A percentile compares a stretch with the other conserved stretches of the same genome.
Conservation (phyloP, 148 eudicot genomes). For the Camellia japonica region DNA sequence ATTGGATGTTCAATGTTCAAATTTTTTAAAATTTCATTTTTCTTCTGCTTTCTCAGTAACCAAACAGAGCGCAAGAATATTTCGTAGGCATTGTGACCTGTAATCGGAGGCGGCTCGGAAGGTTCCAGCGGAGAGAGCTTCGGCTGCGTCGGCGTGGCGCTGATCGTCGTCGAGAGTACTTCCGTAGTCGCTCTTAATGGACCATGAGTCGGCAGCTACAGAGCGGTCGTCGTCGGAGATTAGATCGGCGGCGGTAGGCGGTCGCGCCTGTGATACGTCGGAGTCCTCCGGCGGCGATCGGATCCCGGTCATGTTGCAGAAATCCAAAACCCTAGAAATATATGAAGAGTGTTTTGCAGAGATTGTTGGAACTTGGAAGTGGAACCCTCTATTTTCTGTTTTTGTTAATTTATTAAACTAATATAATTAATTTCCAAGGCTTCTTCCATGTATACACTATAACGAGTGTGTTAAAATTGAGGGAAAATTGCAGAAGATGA, state of each 20-base stretch:
- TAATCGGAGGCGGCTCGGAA: constrained; percentile 74
- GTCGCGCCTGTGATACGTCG: constrained; percentile 55
- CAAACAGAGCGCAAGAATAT: not conserved
- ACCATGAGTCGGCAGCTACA: constrained; percentile 95
- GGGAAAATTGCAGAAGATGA: no score
- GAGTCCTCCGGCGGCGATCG: constrained; percentile 67
- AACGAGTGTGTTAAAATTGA: no score
- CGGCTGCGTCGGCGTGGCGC: constrained; percentile 95
- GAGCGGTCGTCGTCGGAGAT: constrained; percentile 99
- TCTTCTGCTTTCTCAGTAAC: not conserved
- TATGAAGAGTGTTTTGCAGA: not conserved
- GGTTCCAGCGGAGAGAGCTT: constrained; percentile 76
- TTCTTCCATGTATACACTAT: no score
- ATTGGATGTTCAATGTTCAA: not conserved
- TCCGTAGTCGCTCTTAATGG: constrained; percentile 96
- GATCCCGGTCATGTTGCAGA: constrained; percentile 65
- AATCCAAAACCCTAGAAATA: constrained; percentile 5
- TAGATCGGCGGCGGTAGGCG: constrained; percentile 60
- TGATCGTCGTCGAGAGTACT: constrained; percentile 94
- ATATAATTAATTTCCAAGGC: no score
- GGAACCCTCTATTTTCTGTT: no score
- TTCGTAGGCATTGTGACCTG: constrained; percentile 35
- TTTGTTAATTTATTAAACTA: no score
- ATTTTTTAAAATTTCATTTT: not conserved
- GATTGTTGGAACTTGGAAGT: not conserved